A percentile compares a stretch with the other conserved stretches of the same genome.
These are phyloP conservation scores for Eucalyptus paniculata DNA, from an alignment of 345 rosid species.

Conservation along the genomic window DNA sequence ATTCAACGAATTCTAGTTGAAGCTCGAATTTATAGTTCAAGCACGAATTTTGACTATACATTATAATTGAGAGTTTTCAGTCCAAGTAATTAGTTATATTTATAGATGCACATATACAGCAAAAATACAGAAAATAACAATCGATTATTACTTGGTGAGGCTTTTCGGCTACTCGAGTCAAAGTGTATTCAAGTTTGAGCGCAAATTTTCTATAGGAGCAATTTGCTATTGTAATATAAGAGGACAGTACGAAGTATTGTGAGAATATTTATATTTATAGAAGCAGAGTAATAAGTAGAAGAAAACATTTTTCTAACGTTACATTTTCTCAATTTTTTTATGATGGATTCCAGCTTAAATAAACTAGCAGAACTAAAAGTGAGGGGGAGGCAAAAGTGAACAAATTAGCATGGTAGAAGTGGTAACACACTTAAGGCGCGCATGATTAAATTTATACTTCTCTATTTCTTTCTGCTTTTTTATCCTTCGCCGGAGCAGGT, in stretches of 20 bases:
- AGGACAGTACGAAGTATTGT: background rate
- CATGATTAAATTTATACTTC: too few relatives aligned
- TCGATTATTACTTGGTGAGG: background rate
- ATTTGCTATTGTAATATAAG: background rate
- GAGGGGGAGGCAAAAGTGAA: background rate
- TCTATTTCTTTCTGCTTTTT: too few relatives aligned
- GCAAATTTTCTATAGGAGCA: background rate
- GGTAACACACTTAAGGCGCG: background rate
- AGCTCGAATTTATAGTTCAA: background rate
- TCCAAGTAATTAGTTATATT: background rate
- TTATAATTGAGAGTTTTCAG: background rate
- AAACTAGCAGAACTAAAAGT: background rate
- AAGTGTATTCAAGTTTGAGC: background rate
- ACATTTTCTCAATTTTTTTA: background rate
- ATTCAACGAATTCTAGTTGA: background rate
- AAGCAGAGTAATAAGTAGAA: background rate
- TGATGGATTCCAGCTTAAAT: background rate
- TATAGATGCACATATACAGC: background rate
- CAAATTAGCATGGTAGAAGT: background rate
- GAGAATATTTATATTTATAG: background rate
- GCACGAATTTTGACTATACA: background rate
- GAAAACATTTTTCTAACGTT: background rate
- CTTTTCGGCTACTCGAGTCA: background rate
- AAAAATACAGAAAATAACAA: background rate
- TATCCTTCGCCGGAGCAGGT: accelerated